Evolutionary conservation across 495 filamentous ascomycete species (phyloP).

Genomic region (Lineolata rhizophorae): DNA sequence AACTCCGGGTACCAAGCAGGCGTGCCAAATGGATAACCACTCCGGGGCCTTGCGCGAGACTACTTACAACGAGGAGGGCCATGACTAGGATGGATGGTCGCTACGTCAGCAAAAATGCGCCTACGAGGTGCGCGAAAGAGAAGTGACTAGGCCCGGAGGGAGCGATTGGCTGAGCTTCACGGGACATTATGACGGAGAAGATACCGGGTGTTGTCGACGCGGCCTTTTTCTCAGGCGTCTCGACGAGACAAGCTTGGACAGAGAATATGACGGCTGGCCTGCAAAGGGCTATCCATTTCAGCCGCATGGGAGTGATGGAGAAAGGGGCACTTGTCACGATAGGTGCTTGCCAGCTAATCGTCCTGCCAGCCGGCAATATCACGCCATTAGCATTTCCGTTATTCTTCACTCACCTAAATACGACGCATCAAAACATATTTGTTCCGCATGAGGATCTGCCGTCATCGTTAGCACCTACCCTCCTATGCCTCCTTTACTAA

Average conservation of each 20-base stretch:
- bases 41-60: conserved; percentile 1
- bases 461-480: conserved; percentile 4
- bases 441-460: conserved; percentile 71
- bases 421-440: conserved; percentile 23
- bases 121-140: neutral
- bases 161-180: too few relatives aligned
- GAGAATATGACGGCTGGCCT: conserved; percentile 73
- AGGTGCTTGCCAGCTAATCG: conserved; percentile 64
- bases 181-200: conserved; percentile 66
- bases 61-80: conserved; percentile 46
- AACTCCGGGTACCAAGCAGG: too few relatives aligned
- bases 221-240: conserved; percentile 53
- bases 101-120: conserved; percentile 10
- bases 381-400: conserved; percentile 1
- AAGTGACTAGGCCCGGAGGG: conserved; percentile 20
- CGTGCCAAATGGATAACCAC: too few relatives aligned
- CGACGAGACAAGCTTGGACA: conserved; percentile 67
- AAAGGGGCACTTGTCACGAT: neutral
- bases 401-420: too few relatives aligned
- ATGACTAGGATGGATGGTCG: conserved; percentile 37
- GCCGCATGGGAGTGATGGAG: conserved; percentile 2
- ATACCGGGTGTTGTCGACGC: conserved; percentile 51
- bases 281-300: conserved; percentile 3
- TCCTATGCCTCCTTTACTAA: neutral
- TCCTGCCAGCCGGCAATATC: conserved; percentile 17